Base-by-base conservation (phyloP, 352 stramenopile genomes). In the Aphanomyces astaci region DNA sequence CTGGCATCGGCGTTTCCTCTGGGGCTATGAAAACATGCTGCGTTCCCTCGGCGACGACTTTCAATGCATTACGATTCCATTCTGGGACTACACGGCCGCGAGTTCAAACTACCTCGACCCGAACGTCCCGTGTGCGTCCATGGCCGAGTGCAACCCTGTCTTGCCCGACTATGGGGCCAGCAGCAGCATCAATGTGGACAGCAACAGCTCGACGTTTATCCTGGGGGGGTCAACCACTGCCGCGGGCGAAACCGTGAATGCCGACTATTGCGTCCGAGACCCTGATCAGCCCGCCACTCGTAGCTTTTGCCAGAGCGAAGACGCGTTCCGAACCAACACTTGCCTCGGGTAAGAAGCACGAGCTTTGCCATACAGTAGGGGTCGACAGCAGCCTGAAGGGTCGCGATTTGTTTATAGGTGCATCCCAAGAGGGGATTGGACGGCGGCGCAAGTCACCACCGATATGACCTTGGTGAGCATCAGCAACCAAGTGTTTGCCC, bases 341-440 rank as follows among this genome's bases (percentile, higher is more conserved):
- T 66, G 60, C 60, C n/a, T 80, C 9, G 19, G 48, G 48, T 55
- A 55, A 0, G 39, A 17, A 17, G 17, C 9, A 55, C 19, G n/a
- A n/a, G n/a, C n/a, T n/a, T n/a, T n/a, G n/a, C n/a, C n/a, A n/a
- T n/a, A n/a, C n/a, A n/a, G n/a, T n/a, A n/a, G n/a, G n/a, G n/a
- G n/a, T n/a, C n/a, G n/a, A n/a, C n/a, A n/a, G n/a, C n/a, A n/a
- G n/a, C n/a, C n/a, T n/a, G n/a, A n/a, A n/a, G n/a, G n/a, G n/a
- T n/a, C n/a, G n/a, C n/a, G n/a, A n/a, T n/a, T n/a, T n/a, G n/a
- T n/a, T n/a, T 24, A 24, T 13, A 74, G 56, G 7, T 95, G 87
- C 70, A 74, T 95, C 4, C 84, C 87, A 54, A 84, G 87, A 10
- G 85, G 85, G 1, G 56, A 84, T 39, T 95, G 87, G 87, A 63